These are phyloP conservation scores for Carpinus viminea DNA, from an alignment of 306 rosid genomes.

Conservation along the genomic window DNA sequence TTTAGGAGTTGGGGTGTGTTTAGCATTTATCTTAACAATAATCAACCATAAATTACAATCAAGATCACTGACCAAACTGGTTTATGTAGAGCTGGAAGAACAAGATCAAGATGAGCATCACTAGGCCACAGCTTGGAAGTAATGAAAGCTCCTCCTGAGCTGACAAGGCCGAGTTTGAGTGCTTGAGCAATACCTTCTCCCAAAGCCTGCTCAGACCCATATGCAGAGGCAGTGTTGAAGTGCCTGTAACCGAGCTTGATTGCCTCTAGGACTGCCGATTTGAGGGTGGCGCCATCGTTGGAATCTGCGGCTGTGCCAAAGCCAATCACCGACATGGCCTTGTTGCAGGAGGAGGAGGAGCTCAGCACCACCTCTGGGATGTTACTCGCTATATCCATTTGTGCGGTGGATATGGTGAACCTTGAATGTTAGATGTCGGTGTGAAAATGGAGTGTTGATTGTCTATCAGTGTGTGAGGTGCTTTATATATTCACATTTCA, in stretches of 20 bases:
- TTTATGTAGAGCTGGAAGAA: not conserved
- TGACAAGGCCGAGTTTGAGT: not conserved
- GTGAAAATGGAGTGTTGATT: too few species aligned
- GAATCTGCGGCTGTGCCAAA: not conserved
- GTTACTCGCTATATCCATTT: not conserved
- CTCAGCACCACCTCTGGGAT: conserved; percentile 2
- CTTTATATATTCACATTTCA: not conserved
- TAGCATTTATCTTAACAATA: too few species aligned
- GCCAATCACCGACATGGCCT: conserved; percentile 4
- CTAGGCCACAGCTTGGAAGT: not conserved
- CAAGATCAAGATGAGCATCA: conserved; percentile 10
- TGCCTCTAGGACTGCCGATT: not conserved
- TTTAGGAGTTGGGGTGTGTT: too few species aligned
- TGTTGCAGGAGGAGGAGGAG: not conserved
- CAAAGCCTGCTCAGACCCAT: conserved; percentile 3
- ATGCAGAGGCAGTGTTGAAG: not conserved
- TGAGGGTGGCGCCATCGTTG: not conserved
- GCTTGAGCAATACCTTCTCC: conserved; percentile 16
- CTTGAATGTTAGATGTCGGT: too few species aligned
- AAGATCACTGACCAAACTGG: not conserved
- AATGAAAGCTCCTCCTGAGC: not conserved
- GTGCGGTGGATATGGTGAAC: not conserved
- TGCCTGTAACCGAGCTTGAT: conserved; percentile 14
- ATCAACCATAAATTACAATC: too few species aligned
- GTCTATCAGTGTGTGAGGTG: too few species aligned